A percentile compares a stretch with the other conserved stretches of the same genome.
These are phyloP conservation scores for Penicillium diatomitis DNA, from an alignment of 495 filamentous ascomycete genomes.

Conservation along the genomic window DNA sequence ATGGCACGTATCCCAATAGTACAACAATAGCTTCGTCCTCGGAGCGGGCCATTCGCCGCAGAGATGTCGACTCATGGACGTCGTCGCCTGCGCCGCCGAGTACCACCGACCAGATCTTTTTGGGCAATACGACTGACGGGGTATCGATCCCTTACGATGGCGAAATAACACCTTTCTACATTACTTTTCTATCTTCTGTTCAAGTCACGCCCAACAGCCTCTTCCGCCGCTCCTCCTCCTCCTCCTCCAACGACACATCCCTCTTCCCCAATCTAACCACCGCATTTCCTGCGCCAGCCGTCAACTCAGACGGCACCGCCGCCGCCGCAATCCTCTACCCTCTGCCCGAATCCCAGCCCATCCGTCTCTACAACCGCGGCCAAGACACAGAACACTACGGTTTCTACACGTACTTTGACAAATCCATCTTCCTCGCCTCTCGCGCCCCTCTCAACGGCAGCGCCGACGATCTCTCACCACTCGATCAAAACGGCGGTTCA, in stretches of 20 bases:
- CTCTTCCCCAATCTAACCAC: constrained; percentile 40
- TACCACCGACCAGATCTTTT: constrained; percentile 60
- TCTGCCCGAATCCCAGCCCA: constrained; percentile 61
- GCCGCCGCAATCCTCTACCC: constrained; percentile 61
- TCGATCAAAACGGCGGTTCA: constrained; percentile 59
- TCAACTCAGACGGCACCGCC: constrained; percentile 58
- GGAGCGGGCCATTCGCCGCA: background rate
- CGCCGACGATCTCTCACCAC: constrained; percentile 24
- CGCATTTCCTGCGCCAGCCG: constrained; percentile 50
- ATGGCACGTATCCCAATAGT: constrained; percentile 47
- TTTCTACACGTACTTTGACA: constrained; percentile 88
- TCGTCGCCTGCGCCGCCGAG: constrained; percentile 56
- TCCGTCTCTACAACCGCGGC: constrained; percentile 79
- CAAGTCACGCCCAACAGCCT: constrained; percentile 17
- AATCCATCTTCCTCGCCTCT: constrained; percentile 69
- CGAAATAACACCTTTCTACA: constrained; percentile 45
- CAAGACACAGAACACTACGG: constrained; percentile 77
- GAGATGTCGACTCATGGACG: constrained; percentile 27
- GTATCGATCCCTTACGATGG: constrained; percentile 47
- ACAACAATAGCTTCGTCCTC: constrained; percentile 15
- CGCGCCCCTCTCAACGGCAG: constrained; percentile 28
- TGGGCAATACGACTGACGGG: constrained; percentile 77
- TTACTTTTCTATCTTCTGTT: constrained; percentile 32
- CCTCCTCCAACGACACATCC: constrained; percentile 7
- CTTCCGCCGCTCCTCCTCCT: constrained; percentile 16